Percentiles rank a stretch among this genome's conserved stretches.
Conservation (phyloP, 2,329 filamentous ascomycete genomes). For the Epichloe amarillans region DNA sequence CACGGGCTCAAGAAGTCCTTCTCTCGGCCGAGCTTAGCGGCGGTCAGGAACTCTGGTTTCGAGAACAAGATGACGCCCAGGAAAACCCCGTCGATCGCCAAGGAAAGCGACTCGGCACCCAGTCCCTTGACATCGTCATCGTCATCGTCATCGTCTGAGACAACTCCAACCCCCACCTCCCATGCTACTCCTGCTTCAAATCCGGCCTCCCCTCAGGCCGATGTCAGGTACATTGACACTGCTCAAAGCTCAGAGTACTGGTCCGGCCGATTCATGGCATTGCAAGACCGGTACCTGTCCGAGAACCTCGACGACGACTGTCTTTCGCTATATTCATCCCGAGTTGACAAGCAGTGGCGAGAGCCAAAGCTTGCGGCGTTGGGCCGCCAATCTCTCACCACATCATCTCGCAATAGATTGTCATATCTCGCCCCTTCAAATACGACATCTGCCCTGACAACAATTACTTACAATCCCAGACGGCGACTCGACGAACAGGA, state of each 20-base stretch:
- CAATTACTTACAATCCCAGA: slow-evolving; percentile 9
- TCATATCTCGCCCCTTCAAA: slow-evolving; percentile 19
- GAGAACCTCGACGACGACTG: slow-evolving; percentile 14
- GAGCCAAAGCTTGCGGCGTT: neutral
- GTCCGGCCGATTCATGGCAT: slow-evolving; percentile 45
- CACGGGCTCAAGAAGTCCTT: slow-evolving; percentile 32
- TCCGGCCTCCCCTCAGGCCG: slow-evolving; percentile 7
- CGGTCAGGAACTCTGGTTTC: slow-evolving; percentile 10
- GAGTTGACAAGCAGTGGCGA: neutral
- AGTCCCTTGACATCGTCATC: neutral
- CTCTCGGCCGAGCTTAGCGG: slow-evolving; percentile 20
- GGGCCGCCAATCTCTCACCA: neutral
- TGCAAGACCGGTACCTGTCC: slow-evolving; percentile 33
- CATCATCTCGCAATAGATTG: slow-evolving; percentile 7
- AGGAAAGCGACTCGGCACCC: neutral
- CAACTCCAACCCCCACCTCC: neutral
- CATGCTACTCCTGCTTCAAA: neutral
- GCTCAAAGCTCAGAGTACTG: slow-evolving; percentile 42
- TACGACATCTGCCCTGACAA: slow-evolving; percentile 20
- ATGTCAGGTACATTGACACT: slow-evolving; percentile 21
- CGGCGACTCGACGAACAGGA: slow-evolving; percentile 21
- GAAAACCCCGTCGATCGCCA: no score
- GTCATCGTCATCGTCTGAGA: neutral
- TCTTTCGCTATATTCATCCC: neutral
- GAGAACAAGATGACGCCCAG: slow-evolving; percentile 6